phyloP scores from a whole-genome alignment of 1,139 yeast genomes.

The Blastobotrys malaysiensis region DNA sequence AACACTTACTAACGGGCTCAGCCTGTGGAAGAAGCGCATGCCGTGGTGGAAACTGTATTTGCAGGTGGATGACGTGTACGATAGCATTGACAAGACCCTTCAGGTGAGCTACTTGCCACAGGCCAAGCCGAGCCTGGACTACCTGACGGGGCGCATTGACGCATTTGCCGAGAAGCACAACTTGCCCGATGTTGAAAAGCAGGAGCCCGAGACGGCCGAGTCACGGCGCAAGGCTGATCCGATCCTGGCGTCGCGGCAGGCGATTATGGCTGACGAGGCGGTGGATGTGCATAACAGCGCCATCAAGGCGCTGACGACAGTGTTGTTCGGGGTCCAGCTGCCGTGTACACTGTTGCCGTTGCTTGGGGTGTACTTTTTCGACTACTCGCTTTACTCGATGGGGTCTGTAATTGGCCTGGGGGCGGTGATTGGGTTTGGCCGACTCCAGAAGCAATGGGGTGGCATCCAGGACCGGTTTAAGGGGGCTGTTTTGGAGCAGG shows the following conservation, averaged over 20 bases:
- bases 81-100: slow-evolving; percentile 19
- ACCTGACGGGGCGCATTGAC: slow-evolving; percentile 33
- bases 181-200: slow-evolving; percentile 9
- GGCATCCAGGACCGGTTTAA: slow-evolving; percentile 26
- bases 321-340: slow-evolving; percentile 33
- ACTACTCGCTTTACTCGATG: slow-evolving; percentile 32
- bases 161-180: slow-evolving; percentile 25
- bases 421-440: slow-evolving; percentile 32
- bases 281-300: slow-evolving; percentile 30
- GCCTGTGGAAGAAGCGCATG: slow-evolving; percentile 19
- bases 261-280: slow-evolving; percentile 15
- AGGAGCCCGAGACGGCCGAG: not conserved
- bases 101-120: slow-evolving; percentile 27
- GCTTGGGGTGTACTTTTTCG: slow-evolving; percentile 31
- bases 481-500: slow-evolving; percentile 25
- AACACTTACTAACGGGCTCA: slow-evolving; percentile 25
- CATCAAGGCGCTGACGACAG: slow-evolving; percentile 25
- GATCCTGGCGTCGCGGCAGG: slow-evolving; percentile 13
- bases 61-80: slow-evolving; percentile 35
- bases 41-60: slow-evolving; percentile 39
- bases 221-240: not conserved
- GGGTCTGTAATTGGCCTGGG: slow-evolving; percentile 37
- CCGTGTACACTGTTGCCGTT: slow-evolving; percentile 32
- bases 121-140: slow-evolving; percentile 28
- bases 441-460: slow-evolving; percentile 35